Conservation (phyloP, 169 alveolate species). For the Plasmodium ovale region DNA sequence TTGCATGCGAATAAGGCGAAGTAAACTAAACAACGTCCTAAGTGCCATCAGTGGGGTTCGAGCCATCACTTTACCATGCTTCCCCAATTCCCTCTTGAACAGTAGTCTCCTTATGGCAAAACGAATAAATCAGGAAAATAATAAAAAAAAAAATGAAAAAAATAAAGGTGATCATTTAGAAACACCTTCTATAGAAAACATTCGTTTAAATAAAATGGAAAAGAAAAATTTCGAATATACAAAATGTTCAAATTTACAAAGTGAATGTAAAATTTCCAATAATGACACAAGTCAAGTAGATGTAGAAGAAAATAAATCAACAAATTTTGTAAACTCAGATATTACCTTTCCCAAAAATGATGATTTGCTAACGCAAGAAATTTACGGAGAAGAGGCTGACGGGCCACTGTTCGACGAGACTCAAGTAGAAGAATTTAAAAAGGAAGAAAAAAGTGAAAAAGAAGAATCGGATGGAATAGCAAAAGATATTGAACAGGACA, state of each 20-base stretch:
- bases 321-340: constrained; percentile 55
- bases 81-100: constrained; percentile 74
- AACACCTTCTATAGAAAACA: neutral
- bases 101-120: constrained; percentile 68
- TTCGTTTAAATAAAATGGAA: neutral
- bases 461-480: neutral
- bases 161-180: neutral
- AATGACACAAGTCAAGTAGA: constrained; percentile 9
- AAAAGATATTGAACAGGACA: constrained; percentile 31
- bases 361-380: constrained; percentile 25
- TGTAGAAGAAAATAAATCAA: constrained; percentile 53
- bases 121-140: constrained; percentile 19
- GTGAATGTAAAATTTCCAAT: constrained; percentile 13
- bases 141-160: constrained; percentile 23
- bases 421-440: neutral
- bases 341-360: constrained; percentile 11
- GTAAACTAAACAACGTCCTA: constrained; percentile 69
- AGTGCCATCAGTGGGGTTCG: constrained; percentile 50
- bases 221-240: neutral
- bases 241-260: neutral
- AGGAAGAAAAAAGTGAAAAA: neutral
- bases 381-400: constrained; percentile 3
- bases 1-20: constrained; percentile 58
- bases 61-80: constrained; percentile 73
- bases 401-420: neutral